Percentiles rank a stretch among this genome's conserved stretches.
Conservation (phyloP, 805 yeast genomes). For the Starmerella sirachaensis region DNA sequence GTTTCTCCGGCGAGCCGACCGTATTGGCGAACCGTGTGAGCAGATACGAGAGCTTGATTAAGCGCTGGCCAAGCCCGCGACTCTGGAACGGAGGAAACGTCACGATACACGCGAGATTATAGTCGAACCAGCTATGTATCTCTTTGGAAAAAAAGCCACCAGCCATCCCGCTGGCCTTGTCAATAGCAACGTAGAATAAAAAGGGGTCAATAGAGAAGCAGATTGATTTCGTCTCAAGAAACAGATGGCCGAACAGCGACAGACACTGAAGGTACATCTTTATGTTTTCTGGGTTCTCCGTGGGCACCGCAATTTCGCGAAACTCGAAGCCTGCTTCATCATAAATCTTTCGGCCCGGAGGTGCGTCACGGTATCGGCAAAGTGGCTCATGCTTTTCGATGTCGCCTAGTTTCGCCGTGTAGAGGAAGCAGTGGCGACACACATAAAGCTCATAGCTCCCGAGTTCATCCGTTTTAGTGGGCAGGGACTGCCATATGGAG, state of each 20-base stretch:
- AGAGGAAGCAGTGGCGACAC: slow-evolving; percentile 78
- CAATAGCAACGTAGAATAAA: slow-evolving; percentile 53
- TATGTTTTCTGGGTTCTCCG: slow-evolving; percentile 25
- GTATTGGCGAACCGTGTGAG: slow-evolving; percentile 51
- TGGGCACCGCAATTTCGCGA: slow-evolving; percentile 50
- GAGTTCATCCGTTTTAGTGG: slow-evolving; percentile 35
- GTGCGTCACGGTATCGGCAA: slow-evolving; percentile 23
- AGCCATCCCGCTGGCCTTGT: slow-evolving; percentile 31
- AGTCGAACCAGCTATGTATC: slow-evolving; percentile 52
- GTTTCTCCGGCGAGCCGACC: slow-evolving; percentile 84
- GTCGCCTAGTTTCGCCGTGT: slow-evolving; percentile 39
- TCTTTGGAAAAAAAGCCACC: slow-evolving; percentile 94
- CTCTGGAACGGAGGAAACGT: slow-evolving; percentile 89
- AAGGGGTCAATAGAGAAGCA: slow-evolving; percentile 68
- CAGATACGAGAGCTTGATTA: slow-evolving; percentile 74
- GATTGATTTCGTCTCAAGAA: slow-evolving; percentile 79
- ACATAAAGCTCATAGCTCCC: slow-evolving; percentile 37
- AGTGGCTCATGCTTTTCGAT: slow-evolving; percentile 38
- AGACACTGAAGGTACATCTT: slow-evolving; percentile 66
- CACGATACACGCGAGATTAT: slow-evolving; percentile 82
- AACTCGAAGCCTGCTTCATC: slow-evolving; percentile 46
- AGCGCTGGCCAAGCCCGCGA: slow-evolving; percentile 58
- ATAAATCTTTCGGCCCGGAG: slow-evolving; percentile 63
- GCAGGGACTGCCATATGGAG: slow-evolving; percentile 20
- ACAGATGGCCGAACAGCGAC: slow-evolving; percentile 74